Base-by-base conservation (phyloP, 495 filamentous ascomycete species). In the Trypethelium eluteriae region DNA sequence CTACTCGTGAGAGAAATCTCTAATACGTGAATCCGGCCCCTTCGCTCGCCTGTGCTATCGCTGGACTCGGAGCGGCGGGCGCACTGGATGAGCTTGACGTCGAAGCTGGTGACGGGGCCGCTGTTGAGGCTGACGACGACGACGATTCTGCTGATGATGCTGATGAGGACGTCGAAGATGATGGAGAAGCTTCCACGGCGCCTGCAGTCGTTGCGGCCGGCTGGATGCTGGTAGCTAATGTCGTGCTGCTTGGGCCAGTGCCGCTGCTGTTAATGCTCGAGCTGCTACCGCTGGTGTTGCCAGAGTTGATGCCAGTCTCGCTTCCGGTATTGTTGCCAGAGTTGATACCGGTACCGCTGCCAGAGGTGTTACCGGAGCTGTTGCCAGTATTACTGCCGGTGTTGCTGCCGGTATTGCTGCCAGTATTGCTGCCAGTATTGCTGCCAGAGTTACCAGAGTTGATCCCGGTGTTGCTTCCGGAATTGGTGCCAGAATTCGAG, bases 11-110 rank as follows among this genome's bases (percentile, higher is more conserved):
- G 6, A 59, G 7, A 59, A 35, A 34, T 36, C 53, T 10, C 53
- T 59, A 59, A 36, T 59, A 59, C 25, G 53, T 59, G 32, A 59
- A 59, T 18, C 53, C 53, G 53, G 53, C 53, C 34, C 14, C 32
- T 3, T 3, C 2, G 25, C 36, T 59, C 32, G 53, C 53, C 53
- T 59, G 34, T 7, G 32, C 32, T 36, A 18, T 18, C 49, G 32
- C 53, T n/a, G 53, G 18, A n/a, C 11, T 18, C 14, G 53, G 32
- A 36, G 53, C 36, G 25, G 53, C 18, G 18, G 11, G 10, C 5
- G 25, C 53, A 44, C 41, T 44, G 18, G 18, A 35, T 11, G 53
- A 35, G 53, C 53, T 59, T 36, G 53, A 32, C 7, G 53, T 36
- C 25, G 53, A 11, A 18, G 11, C 36, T 7, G 25, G 25, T 7